Evolutionary conservation across 495 filamentous ascomycete species (phyloP).

Genomic region (Hapsidospora chrysogenum): DNA sequence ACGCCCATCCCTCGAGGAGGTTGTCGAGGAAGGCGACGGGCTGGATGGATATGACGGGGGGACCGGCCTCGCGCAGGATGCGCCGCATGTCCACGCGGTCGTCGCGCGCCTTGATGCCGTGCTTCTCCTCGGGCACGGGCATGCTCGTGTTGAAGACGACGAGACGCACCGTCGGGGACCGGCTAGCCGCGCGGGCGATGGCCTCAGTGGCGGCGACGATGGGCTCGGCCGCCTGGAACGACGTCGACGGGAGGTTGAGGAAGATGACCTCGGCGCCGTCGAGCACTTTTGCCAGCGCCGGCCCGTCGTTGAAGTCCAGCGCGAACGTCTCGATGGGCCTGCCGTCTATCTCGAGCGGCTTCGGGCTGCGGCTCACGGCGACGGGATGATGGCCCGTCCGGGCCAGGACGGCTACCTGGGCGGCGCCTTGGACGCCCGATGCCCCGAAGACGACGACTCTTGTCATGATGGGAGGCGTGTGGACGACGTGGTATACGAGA

Average conservation of each 20-base stretch:
- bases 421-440: neutral
- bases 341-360: neutral
- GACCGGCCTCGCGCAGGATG: neutral
- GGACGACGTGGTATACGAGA: too few relatives aligned
- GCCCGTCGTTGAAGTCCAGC: neutral
- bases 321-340: neutral
- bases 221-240: neutral
- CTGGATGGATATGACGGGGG: neutral
- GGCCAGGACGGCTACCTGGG: neutral
- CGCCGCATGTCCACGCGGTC: neutral
- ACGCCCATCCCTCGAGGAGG: neutral
- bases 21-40: conserved; percentile 1
- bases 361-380: neutral
- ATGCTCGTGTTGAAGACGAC: conserved; percentile 2
- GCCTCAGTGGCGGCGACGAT: neutral
- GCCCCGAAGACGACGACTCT: neutral
- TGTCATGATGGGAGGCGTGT: neutral
- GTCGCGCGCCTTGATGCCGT: neutral
- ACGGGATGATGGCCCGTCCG: neutral
- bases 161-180: neutral
- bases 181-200: neutral
- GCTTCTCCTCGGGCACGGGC: neutral
- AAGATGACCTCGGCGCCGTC: neutral
- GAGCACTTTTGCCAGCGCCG: neutral
- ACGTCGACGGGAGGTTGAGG: conserved; percentile 1